Percentiles rank a stretch among this genome's conserved stretches.
Conservation (phyloP, 2,329 filamentous ascomycete genomes). For the Aspergillaceae sp. region DNA sequence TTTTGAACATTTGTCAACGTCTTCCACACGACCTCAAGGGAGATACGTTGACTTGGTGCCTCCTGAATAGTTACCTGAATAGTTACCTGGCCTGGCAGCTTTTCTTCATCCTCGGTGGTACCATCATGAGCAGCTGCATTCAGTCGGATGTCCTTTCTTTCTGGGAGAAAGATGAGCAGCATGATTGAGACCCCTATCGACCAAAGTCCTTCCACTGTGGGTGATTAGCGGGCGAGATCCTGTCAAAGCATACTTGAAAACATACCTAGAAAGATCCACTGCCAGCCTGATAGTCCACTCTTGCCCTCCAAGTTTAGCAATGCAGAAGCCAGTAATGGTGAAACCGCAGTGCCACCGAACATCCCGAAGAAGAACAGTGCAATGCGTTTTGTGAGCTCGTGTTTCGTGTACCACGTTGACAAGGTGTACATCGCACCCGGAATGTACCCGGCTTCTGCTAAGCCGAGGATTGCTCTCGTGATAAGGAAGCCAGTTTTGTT, state of each 20-base stretch:
- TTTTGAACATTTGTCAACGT: conserved; percentile 39
- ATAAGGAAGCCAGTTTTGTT: conserved; percentile 40
- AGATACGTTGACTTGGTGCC: conserved; percentile 25
- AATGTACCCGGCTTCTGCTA: conserved; percentile 46
- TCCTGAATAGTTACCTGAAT: neutral
- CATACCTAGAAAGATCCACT: conserved; percentile 44
- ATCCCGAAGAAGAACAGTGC: conserved; percentile 48
- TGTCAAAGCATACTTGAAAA: neutral
- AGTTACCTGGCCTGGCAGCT: neutral
- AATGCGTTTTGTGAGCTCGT: conserved; percentile 40
- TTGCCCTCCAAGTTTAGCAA: conserved; percentile 39
- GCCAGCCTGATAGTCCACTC: conserved; percentile 40
- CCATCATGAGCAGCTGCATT: conserved; percentile 7
- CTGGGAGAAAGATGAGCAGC: conserved; percentile 32
- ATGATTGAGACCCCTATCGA: conserved; percentile 34
- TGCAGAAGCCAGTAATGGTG: conserved; percentile 42
- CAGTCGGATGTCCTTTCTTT: conserved; percentile 22
- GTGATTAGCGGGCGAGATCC: neutral
- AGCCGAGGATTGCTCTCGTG: conserved; percentile 38
- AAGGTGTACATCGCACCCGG: conserved; percentile 45
- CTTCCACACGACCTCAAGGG: conserved; percentile 33
- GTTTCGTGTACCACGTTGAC: conserved; percentile 44
- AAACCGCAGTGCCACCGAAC: conserved; percentile 44
- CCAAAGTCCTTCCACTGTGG: conserved; percentile 38
- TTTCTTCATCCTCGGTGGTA: neutral